Conservation (phyloP, 129 eudicot genomes). For the Cynara cardunculus region DNA sequence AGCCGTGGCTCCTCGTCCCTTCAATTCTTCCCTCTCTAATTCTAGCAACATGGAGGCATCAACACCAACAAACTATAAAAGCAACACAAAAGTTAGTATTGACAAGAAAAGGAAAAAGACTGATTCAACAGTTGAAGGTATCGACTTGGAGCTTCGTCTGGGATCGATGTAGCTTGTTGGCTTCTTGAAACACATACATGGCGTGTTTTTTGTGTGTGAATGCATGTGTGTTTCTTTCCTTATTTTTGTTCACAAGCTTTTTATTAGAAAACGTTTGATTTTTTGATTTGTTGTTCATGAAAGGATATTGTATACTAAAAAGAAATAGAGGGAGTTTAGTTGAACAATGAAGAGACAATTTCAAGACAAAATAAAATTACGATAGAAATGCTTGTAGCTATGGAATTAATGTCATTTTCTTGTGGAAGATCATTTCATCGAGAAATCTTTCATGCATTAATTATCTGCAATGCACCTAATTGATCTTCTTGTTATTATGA, state of each 20-base stretch:
- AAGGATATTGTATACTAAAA: not conserved
- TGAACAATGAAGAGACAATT: not conserved
- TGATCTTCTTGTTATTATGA: not conserved
- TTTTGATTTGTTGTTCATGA: not conserved
- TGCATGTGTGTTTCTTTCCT: slow-evolving; percentile 14
- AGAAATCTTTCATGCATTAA: not conserved
- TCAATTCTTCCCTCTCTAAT: slow-evolving; percentile 8
- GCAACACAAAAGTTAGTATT: not conserved
- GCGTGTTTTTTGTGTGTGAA: slow-evolving; percentile 5
- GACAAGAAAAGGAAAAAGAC: slow-evolving; percentile 12
- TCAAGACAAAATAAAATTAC: not conserved
- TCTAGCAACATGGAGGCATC: slow-evolving; percentile 22
- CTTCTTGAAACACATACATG: slow-evolving; percentile 4
- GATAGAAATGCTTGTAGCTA: slow-evolving; percentile 3
- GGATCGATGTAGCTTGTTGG: slow-evolving; percentile 26
- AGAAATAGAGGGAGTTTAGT: not conserved
- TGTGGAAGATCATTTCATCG: slow-evolving; percentile 10
- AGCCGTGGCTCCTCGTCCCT: slow-evolving; percentile 9
- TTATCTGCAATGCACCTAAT: not conserved
- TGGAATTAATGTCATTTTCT: slow-evolving; percentile 29
- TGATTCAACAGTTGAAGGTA: slow-evolving; percentile 20
- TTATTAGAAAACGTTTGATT: not conserved
- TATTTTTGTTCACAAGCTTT: slow-evolving; percentile 8
- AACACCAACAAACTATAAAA: slow-evolving; percentile 8
- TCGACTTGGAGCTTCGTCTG: slow-evolving; percentile 35